phyloP scores from a whole-genome alignment of 2,329 filamentous ascomycete genomes.

The Sarocladiaceae sp. region DNA sequence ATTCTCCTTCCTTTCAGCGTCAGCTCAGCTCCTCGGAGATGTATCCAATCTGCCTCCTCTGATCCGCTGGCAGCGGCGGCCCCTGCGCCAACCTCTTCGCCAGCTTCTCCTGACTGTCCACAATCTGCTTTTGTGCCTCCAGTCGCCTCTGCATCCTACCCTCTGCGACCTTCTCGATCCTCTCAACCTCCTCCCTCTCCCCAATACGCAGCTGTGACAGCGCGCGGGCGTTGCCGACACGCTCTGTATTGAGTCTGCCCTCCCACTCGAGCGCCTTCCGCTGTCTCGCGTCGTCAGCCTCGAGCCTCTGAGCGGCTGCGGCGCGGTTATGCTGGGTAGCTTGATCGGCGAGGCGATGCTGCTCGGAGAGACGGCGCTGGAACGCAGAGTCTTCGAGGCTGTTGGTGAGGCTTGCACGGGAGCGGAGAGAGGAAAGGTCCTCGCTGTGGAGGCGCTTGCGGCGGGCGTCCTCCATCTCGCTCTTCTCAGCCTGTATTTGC shows the following conservation, averaged over 20 bases:
- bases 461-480: conserved; percentile 46
- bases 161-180: conserved; percentile 40
- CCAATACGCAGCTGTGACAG: conserved; percentile 41
- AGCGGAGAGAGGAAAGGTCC: conserved; percentile 36
- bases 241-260: conserved; percentile 35
- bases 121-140: conserved; percentile 45
- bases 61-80: conserved; percentile 16
- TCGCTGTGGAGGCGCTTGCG: conserved; percentile 38
- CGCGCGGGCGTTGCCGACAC: conserved; percentile 41
- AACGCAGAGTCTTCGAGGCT: conserved; percentile 25
- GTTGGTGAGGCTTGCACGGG: conserved; percentile 42
- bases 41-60: conserved; percentile 48
- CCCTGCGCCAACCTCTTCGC: conserved; percentile 38
- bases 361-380: conserved; percentile 35
- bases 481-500: conserved; percentile 41
- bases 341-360: conserved; percentile 40
- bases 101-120: conserved; percentile 38
- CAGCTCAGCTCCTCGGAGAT: conserved; percentile 43
- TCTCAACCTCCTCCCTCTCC: conserved; percentile 46
- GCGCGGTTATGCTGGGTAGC: conserved; percentile 36
- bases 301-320: conserved; percentile 40
- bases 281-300: conserved; percentile 37
- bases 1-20: conserved; percentile 5
- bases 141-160: conserved; percentile 37
- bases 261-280: conserved; percentile 43